Base-by-base conservation (phyloP, 108 stramenopile genomes). In the Ochromonas danica region DNA sequence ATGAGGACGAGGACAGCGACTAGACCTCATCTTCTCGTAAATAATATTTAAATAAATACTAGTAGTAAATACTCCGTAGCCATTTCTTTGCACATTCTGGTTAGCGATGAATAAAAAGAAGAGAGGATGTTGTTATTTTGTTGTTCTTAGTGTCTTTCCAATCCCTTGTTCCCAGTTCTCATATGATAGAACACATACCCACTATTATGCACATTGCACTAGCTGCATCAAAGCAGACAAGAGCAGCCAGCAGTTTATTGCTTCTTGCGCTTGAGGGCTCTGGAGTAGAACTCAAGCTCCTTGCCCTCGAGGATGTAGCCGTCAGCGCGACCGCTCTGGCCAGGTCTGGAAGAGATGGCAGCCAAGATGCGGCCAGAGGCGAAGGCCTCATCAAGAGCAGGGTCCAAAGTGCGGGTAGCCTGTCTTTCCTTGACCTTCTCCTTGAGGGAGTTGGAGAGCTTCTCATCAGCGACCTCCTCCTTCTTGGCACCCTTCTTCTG, bases 211-310 rank as follows among this genome's bases (percentile, higher is more conserved):
- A n/a, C n/a, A n/a, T n/a, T n/a, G n/a, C n/a, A n/a, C n/a, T n/a
- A n/a, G n/a, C n/a, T n/a, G n/a, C n/a, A n/a, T n/a, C n/a, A n/a
- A n/a, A n/a, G n/a, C n/a, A n/a, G n/a, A n/a, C n/a, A n/a, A n/a
- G n/a, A n/a, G n/a, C n/a, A n/a, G n/a, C n/a, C n/a, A n/a, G n/a
- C n/a, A n/a, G n/a, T n/a, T n/a, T n/a, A n/a, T 67, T 67, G 25
- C 63, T 67, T 67, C 10, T 25, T 28, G 63, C 63, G 63, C 31
- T 67, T 67, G 30, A 99, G 91, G 90, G 91, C 86, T 87, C 91
- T 94, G 85, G 92, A 91, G 92, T 99, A 99, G 86, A 99, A 99
- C 33, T 92, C 93, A 74, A 98, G 93, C 88, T 99, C 98, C 75
- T 92, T 90, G 81, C 98, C 98, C 86, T 99, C 98, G 78, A 99